These are phyloP conservation scores for Aspergillus persii DNA, from an alignment of 2,329 filamentous ascomycete species.

Conservation along the genomic window DNA sequence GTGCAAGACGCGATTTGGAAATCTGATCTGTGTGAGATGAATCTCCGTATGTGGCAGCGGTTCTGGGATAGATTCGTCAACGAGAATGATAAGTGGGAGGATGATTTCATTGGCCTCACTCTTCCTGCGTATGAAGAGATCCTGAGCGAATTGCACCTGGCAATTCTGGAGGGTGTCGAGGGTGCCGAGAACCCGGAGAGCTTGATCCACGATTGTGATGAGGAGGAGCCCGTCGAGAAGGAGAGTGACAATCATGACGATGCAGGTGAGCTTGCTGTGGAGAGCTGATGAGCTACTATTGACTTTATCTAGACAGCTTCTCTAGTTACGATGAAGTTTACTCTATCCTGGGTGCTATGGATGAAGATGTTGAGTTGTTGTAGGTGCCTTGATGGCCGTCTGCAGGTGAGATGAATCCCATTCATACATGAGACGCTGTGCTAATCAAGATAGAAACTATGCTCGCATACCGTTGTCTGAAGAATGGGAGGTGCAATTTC, in stretches of 20 bases:
- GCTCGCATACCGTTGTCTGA: no score
- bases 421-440: no score
- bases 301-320: no score
- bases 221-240: not conserved
- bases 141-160: constrained; percentile 22
- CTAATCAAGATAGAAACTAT: no score
- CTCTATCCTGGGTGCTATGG: no score
- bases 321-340: no score
- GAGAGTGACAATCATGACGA: not conserved
- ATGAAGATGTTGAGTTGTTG: no score
- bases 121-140: constrained; percentile 28
- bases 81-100: constrained; percentile 31
- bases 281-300: no score
- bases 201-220: not conserved
- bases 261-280: not conserved
- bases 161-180: constrained; percentile 29
- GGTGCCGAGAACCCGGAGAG: constrained; percentile 5
- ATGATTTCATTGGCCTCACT: constrained; percentile 13
- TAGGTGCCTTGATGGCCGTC: no score
- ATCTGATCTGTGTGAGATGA: constrained; percentile 10
- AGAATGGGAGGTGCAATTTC: no score
- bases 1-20: constrained; percentile 13
- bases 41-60: constrained; percentile 17
- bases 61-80: constrained; percentile 27
- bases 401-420: no score